phyloP scores from a whole-genome alignment of 495 filamentous ascomycete species.

The Opeltia flavorubescens region DNA sequence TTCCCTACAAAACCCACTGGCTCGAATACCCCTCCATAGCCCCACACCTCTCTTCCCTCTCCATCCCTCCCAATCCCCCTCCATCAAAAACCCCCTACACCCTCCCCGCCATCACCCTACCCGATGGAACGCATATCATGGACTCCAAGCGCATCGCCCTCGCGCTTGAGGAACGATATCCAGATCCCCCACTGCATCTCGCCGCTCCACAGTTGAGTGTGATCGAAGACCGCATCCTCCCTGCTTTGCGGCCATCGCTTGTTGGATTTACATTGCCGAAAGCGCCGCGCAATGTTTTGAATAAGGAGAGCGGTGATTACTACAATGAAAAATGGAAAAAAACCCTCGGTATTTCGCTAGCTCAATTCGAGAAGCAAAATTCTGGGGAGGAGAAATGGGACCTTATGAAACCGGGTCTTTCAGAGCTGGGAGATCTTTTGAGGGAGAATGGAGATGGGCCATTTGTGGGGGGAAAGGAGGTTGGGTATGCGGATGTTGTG shows the following conservation, averaged over 20 bases:
- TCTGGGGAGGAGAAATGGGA: constrained; percentile 28
- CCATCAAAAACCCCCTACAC: constrained; percentile 28
- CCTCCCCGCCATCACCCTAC: constrained; percentile 36
- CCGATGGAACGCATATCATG: constrained; percentile 40
- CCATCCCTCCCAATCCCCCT: constrained; percentile 24
- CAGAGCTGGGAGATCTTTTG: constrained; percentile 31
- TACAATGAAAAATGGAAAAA: constrained; percentile 29
- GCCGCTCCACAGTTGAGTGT: constrained; percentile 28
- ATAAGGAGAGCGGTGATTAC: constrained; percentile 24
- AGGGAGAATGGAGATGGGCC: constrained; percentile 37
- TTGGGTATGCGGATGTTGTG: constrained; percentile 26
- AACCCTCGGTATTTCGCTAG: constrained; percentile 29
- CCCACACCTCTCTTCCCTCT: neutral
- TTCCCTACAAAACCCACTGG: neutral
- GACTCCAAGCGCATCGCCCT: constrained; percentile 39
- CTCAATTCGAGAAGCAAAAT: constrained; percentile 24
- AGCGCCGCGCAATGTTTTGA: constrained; percentile 26
- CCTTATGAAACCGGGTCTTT: constrained; percentile 19
- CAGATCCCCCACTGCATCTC: constrained; percentile 35
- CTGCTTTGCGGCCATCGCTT: neutral
- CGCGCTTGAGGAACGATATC: constrained; percentile 36
- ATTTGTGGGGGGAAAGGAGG: constrained; percentile 27
- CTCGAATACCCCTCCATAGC: neutral
- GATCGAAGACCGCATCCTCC: constrained; percentile 18
- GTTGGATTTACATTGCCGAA: constrained; percentile 19